A percentile compares a stretch with the other conserved stretches of the same genome.
phyloP scores from a whole-genome alignment of 2,329 filamentous ascomycete species.

The Cryphonectria naterciae region DNA sequence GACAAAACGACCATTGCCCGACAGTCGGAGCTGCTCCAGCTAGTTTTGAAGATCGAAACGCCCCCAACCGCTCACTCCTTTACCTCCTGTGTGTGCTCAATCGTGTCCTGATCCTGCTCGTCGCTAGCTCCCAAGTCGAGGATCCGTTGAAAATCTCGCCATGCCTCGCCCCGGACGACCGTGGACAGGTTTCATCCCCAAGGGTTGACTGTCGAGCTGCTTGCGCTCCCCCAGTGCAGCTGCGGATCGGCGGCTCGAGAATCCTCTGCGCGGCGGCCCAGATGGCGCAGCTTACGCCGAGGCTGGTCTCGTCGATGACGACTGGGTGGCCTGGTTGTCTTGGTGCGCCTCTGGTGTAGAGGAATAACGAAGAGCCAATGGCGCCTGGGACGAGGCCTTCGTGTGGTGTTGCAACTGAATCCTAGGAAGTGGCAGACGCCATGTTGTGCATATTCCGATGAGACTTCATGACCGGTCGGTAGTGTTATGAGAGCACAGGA shows the following conservation, averaged over 20 bases:
- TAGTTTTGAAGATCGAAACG: not conserved
- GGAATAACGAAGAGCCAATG: not conserved
- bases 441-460: not conserved
- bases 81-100: not conserved
- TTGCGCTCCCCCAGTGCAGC: not conserved
- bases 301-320: conserved; percentile 20
- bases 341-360: not conserved
- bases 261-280: conserved; percentile 19
- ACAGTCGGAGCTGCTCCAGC: conserved; percentile 12
- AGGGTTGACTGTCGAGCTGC: not conserved
- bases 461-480: not conserved
- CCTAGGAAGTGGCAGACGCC: not conserved
- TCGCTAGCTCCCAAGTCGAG: not conserved
- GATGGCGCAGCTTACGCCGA: conserved; percentile 18
- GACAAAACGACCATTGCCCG: conserved; percentile 11
- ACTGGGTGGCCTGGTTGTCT: conserved; percentile 16
- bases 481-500: not conserved
- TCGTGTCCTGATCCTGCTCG: not conserved
- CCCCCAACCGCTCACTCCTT: not conserved
- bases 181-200: conserved; percentile 10
- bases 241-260: conserved; percentile 20
- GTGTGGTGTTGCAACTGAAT: not conserved
- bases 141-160: conserved; percentile 4
- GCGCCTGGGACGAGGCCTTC: not conserved
- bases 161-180: conserved; percentile 5